Base-by-base conservation (phyloP, 768 basidiomycete genomes). In the Sporobolomyces pararoseus region DNA sequence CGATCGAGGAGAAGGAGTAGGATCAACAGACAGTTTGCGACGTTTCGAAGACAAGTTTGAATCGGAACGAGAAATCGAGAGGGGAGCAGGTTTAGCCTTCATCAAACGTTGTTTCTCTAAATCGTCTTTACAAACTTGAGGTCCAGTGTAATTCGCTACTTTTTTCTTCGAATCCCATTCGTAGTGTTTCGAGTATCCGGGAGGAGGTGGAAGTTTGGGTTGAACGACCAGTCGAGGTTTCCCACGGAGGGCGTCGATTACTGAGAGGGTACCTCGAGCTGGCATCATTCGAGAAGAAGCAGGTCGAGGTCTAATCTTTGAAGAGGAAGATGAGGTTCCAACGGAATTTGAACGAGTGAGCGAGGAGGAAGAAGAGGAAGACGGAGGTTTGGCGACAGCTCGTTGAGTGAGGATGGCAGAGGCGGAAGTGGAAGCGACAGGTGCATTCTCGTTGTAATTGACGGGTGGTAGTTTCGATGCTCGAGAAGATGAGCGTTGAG, bases 171-270 rank as follows among this genome's bases (percentile, higher is more conserved):
- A 1, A 47, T 74, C 69, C 68, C 69, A 74, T 0, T 1, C 14
- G 68, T 74, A 74, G 32, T 74, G 55, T 25, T 61, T 16, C 0
- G 3, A 10, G 66, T 74, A 74, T 9, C 62, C 65, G 1, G 62
- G 63, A 7, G 73, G 73, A 12, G 73, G 73, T 12, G 44, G 19
- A 25, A 74, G 65, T 47, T 66, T 66, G 3, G 68, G 65, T 50
- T 74, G 73, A 9, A 74, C 63, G 21, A 70, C 29, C 19, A 50
- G 51, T 13, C 65, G 60, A 0, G 65, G 64, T 31, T 53, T 35
- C 4, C 19, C 13, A n/a, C 68, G 60, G 14, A 57, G 34, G 19
- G 62, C 63, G 34, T 68, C 64, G 39, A 58, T n/a, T 17, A 25
- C 50, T 13, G 61, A 46, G 27, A 60, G 50, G 34, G 47, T 55